Percentiles rank a stretch among this genome's conserved stretches.
These are phyloP conservation scores for Byssochlamys sp. DNA, from an alignment of 2,329 filamentous ascomycete species.

Conservation along the genomic window DNA sequence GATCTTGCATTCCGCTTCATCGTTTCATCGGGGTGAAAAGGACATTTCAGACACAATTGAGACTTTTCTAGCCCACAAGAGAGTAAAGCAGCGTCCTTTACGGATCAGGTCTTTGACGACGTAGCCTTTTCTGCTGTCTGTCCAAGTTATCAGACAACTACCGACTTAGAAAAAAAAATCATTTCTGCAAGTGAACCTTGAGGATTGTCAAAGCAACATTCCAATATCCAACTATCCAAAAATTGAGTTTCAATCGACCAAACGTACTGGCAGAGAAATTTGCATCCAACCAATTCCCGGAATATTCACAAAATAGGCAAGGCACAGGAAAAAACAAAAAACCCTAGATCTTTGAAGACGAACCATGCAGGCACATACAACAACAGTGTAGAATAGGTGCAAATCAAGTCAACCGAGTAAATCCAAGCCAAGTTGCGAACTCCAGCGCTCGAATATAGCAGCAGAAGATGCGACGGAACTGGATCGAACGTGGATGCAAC, in stretches of 20 bases:
- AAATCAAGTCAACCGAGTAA: background rate
- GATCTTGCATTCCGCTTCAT: background rate
- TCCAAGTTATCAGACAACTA: background rate
- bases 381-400: background rate
- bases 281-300: background rate
- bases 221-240: background rate
- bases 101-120: background rate
- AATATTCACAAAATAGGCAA: background rate
- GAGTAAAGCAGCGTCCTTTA: background rate
- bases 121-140: no score
- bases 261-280: background rate
- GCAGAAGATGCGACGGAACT: slow-evolving; percentile 6
- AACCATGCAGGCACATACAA: background rate
- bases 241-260: background rate
- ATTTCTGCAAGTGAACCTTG: background rate
- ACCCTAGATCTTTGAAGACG: background rate
- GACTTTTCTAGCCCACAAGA: no score
- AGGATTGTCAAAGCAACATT: background rate
- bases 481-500: background rate
- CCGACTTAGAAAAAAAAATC: background rate
- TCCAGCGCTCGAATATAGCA: slow-evolving; percentile 10
- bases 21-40: background rate
- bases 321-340: background rate
- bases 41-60: no score
- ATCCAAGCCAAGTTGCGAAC: slow-evolving; percentile 3